Conservation (phyloP, 192 early-diverging fungal genomes). For the Linnemannia schmuckeri region DNA sequence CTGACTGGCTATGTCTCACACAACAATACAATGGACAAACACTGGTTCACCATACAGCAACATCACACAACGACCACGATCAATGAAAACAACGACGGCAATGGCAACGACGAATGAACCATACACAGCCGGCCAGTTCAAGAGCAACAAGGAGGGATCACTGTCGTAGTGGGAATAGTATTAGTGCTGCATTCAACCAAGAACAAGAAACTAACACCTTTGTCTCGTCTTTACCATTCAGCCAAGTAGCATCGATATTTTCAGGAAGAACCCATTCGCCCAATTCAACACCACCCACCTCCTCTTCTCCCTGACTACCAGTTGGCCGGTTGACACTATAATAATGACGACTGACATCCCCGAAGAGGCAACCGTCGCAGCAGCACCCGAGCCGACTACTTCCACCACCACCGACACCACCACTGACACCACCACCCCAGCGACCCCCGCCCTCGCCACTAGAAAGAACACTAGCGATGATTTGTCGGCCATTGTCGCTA, state of each 20-base stretch:
- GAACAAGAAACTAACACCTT: neutral
- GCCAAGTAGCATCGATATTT: neutral
- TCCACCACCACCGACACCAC: neutral
- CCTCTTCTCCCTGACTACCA: neutral
- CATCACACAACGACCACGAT: neutral
- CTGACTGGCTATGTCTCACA: constrained; percentile 2
- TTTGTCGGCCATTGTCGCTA: constrained; percentile 42
- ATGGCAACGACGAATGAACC: neutral
- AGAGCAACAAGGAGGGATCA: neutral
- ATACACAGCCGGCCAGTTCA: neutral
- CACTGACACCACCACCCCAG: neutral
- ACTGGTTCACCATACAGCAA: neutral
- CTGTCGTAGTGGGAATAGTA: neutral
- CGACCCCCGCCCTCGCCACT: neutral
- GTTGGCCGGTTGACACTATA: neutral
- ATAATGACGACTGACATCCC: neutral
- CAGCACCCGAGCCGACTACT: neutral
- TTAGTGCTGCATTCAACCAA: neutral
- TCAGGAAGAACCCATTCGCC: neutral
- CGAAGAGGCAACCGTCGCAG: neutral
- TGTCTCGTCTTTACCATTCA: neutral
- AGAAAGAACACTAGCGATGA: constrained; percentile 9
- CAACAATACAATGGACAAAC: neutral
- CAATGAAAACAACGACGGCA: neutral
- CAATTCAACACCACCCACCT: neutral